Evolutionary conservation across 2,329 filamentous ascomycete species (phyloP), one percentile per base, ranked within the genome.

Genomic region (Anthostomella pinea): DNA sequence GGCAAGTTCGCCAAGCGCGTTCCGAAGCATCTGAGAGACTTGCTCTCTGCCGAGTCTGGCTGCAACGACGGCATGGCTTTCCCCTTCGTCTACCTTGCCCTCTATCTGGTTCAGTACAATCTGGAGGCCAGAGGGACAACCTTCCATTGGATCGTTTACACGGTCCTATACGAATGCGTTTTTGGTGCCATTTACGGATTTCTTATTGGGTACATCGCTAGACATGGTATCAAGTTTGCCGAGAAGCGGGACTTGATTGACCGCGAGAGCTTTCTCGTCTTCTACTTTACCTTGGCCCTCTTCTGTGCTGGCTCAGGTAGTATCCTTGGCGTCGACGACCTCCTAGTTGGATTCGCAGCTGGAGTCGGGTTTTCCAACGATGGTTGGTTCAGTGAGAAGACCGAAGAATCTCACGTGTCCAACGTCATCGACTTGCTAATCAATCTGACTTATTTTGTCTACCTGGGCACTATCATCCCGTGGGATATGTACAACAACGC

Each of bases 11-110:
- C 93, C 22, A 95, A 95, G 68, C 82, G 93, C 46, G 89, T 98
- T 4, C 93, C 93, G 15, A 97, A 96, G 70, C 93, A 98, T 81
- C 70, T 98, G 67, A 79, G 93, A 73, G 93, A 98, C 66, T 61
- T 98, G 33, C 72, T 98, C 9, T 98, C 93, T 4, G 90, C 90
- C 38, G 93, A 98, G 66, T 98, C 93, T 6, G 93, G 93, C 19
- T 98, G 93, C 68, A 98, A 98, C 73, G 93, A 98, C 62, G 93
- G 93, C 66, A 98, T 98, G 93, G 93, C 93, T 2, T 98, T 98
- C 58, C 93, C 93, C 1, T 98, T 98, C 63, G 79, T 98, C 54
- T 98, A 98, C 60, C 74, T 98, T 19, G 83, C 87, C 1, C 70
- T 96, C 19, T 97, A 96, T 63, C 77, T 97, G 30, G 87, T 97